These are phyloP conservation scores for Metrosideros polymorpha DNA, from an alignment of 441 rosid genomes.

Conservation along the genomic window DNA sequence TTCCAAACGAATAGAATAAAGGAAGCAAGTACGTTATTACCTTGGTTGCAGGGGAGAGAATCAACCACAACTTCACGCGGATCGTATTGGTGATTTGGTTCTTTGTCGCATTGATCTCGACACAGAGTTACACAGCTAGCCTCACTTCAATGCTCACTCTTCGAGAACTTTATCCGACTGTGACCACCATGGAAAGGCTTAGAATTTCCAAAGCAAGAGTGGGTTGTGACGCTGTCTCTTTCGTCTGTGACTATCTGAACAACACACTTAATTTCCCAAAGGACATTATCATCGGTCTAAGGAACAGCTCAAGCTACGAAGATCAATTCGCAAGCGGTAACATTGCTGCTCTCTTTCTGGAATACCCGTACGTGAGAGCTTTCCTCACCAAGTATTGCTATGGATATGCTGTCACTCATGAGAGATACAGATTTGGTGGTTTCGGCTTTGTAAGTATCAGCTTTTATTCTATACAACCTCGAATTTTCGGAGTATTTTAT, in stretches of 20 bases:
- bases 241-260: conserved; percentile 12
- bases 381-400: conserved; percentile 22
- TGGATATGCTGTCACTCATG: conserved; percentile 14
- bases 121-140: conserved; percentile 16
- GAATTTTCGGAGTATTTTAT: not conserved
- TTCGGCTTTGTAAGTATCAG: conserved; percentile 12
- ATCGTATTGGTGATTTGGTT: conserved; percentile 21
- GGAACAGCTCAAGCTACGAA: conserved; percentile 3
- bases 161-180: conserved; percentile 7
- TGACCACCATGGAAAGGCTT: conserved; percentile 14
- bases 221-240: conserved; percentile 23
- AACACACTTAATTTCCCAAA: not conserved
- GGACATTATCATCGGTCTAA: conserved; percentile 1
- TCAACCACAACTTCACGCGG: conserved; percentile 9
- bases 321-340: conserved; percentile 4
- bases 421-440: conserved; percentile 18
- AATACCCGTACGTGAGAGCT: conserved; percentile 19
- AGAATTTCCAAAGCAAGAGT: conserved; percentile 12
- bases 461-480: not conserved
- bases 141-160: conserved; percentile 24
- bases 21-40: not conserved
- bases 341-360: conserved; percentile 18
- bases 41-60: conserved; percentile 20
- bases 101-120: conserved; percentile 9
- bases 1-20: not conserved